Conservation (phyloP, 805 yeast species). For the Candida incommunis region DNA sequence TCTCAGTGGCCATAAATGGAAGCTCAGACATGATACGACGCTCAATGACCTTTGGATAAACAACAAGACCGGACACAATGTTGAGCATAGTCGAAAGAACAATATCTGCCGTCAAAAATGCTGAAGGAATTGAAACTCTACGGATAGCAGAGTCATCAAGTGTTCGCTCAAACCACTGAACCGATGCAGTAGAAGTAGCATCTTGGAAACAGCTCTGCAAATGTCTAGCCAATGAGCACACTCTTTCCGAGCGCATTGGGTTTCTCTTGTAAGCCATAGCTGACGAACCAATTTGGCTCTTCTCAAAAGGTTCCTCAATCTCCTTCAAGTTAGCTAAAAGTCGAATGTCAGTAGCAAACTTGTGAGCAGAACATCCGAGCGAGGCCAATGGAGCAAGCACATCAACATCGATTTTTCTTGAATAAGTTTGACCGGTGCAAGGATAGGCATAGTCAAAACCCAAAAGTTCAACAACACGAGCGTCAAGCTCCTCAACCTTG, state of each 20-base stretch:
- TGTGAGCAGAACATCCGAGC: constrained; percentile 91
- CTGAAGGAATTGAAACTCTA: constrained; percentile 92
- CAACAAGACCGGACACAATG: constrained; percentile 90
- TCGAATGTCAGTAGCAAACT: constrained; percentile 94
- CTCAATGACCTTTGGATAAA: constrained; percentile 96
- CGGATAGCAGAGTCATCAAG: constrained; percentile 96
- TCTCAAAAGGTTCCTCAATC: constrained; percentile 96
- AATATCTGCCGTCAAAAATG: constrained; percentile 92
- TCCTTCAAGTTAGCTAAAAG: constrained; percentile 93
- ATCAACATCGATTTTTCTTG: constrained; percentile 95
- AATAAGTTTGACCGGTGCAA: constrained; percentile 97
- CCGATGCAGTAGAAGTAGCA: constrained; percentile 92
- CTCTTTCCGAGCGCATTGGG: constrained; percentile 99
- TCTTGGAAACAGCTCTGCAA: constrained; percentile 83
- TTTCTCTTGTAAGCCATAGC: constrained; percentile 99
- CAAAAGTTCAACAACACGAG: constrained; percentile 79
- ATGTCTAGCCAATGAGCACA: constrained; percentile 95
- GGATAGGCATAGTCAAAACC: constrained; percentile 96
- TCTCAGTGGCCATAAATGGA: constrained; percentile 99
- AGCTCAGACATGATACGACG: constrained; percentile 88
- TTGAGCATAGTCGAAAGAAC: constrained; percentile 77
- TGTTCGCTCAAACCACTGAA: constrained; percentile 99
- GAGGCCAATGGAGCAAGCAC: constrained; percentile 85
- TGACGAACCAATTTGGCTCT: constrained; percentile 93
- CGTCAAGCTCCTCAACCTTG: constrained; percentile 85